Evolutionary conservation across 768 basidiomycete species (phyloP).

Genomic region (Serendipita vermifera): DNA sequence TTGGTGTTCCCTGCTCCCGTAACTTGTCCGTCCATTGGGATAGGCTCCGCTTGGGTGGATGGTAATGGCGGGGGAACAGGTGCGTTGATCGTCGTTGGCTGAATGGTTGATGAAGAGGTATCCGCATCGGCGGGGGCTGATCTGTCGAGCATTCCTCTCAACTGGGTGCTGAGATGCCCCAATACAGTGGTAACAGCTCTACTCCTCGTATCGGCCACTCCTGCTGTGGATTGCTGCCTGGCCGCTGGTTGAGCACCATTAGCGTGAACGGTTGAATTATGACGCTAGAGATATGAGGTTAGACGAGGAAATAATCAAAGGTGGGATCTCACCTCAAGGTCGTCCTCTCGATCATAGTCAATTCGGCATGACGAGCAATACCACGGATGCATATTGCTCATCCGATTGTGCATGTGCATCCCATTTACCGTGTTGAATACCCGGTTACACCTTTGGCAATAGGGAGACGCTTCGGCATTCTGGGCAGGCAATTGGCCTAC

Average conservation of each 20-base stretch:
- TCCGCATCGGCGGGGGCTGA: background rate
- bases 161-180: background rate
- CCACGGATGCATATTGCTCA: background rate
- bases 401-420: background rate
- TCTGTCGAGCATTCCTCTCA: no score
- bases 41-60: background rate
- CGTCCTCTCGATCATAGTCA: background rate
- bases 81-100: background rate
- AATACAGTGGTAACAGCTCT: background rate
- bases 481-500: background rate
- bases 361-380: background rate
- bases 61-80: background rate
- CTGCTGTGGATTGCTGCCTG: background rate
- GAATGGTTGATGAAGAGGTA: background rate
- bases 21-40: background rate
- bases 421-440: background rate
- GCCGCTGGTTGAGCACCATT: background rate
- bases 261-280: background rate
- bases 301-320: background rate
- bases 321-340: background rate
- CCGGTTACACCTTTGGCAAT: constrained; percentile 1
- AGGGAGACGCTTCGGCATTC: background rate
- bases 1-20: background rate
- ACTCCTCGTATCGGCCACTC: background rate
- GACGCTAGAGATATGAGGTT: background rate